A percentile compares a stretch with the other conserved stretches of the same genome.
Evolutionary conservation across 1,139 yeast genomes (phyloP).

Genomic region (Lodderomyces pseudojiufengensis): DNA sequence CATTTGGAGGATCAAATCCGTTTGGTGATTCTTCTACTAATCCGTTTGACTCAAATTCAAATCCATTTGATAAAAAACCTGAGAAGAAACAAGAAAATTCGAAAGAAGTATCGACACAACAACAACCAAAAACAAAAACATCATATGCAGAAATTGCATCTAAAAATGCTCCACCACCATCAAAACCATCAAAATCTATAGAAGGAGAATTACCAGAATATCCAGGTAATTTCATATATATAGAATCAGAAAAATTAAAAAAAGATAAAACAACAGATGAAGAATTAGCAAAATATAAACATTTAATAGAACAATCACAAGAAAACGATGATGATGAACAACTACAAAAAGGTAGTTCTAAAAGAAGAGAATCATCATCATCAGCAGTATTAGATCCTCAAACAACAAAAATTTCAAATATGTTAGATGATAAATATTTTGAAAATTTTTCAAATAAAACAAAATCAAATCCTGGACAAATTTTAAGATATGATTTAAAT

Average conservation of each 20-base stretch:
- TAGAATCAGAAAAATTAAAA: slow-evolving; percentile 61
- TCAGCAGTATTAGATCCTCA: slow-evolving; percentile 28
- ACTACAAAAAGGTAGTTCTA: neutral
- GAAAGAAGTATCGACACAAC: slow-evolving; percentile 6
- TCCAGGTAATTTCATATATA: slow-evolving; percentile 64
- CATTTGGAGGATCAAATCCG: slow-evolving; percentile 29
- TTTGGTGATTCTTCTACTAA: slow-evolving; percentile 15
- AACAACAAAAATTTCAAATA: slow-evolving; percentile 42
- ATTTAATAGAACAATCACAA: slow-evolving; percentile 29
- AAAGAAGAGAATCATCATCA: slow-evolving; percentile 15
- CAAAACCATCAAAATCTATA: slow-evolving; percentile 9
- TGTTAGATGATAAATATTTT: slow-evolving; percentile 73
- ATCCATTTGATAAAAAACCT: slow-evolving; percentile 10
- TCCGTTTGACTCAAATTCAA: slow-evolving; percentile 9
- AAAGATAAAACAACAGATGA: slow-evolving; percentile 30
- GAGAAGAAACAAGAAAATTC: slow-evolving; percentile 8
- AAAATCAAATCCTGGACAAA: slow-evolving; percentile 80
- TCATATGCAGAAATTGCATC: slow-evolving; percentile 27
- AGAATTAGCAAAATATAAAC: slow-evolving; percentile 44
- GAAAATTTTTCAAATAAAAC: slow-evolving; percentile 72
- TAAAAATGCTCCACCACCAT: slow-evolving; percentile 15
- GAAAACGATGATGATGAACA: slow-evolving; percentile 28
- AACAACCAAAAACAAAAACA: slow-evolving; percentile 2
- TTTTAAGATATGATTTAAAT: slow-evolving; percentile 73
- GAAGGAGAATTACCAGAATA: slow-evolving; percentile 40